Evolutionary conservation across 148 eudicot genomes (phyloP).

Genomic region (Vaccinium myrtillus): DNA sequence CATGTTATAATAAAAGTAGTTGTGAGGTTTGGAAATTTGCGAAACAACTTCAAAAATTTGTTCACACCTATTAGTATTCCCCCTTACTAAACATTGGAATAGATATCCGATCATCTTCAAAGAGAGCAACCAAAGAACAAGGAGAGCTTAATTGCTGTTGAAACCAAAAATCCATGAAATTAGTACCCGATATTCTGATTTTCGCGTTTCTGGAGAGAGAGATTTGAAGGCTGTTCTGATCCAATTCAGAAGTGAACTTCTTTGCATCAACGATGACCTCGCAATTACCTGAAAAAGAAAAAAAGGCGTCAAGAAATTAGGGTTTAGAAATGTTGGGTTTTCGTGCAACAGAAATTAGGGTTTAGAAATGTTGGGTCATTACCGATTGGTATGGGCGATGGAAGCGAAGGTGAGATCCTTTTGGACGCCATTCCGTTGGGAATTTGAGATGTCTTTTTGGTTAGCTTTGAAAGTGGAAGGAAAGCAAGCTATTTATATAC

Average conservation of each 20-base stretch:
- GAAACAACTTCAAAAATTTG: background rate
- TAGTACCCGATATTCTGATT: constrained; percentile 57
- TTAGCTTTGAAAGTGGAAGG: constrained; percentile 8
- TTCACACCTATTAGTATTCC: background rate
- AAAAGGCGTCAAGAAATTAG: background rate
- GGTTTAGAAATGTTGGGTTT: background rate
- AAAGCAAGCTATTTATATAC: background rate
- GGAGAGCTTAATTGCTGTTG: background rate
- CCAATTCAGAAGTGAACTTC: constrained; percentile 39
- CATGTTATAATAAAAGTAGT: too few species aligned
- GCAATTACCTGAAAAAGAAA: constrained; percentile 54
- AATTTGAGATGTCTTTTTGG: background rate
- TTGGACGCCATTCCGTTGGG: constrained; percentile 25
- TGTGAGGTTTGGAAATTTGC: too few species aligned
- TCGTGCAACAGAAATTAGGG: background rate
- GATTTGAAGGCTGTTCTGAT: constrained; percentile 38
- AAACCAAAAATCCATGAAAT: background rate
- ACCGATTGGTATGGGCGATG: constrained; percentile 24
- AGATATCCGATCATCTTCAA: background rate
- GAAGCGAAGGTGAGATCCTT: constrained; percentile 15
- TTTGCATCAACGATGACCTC: constrained; percentile 54
- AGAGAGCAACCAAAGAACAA: background rate
- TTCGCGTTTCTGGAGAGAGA: constrained; percentile 44
- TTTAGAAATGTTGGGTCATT: background rate
- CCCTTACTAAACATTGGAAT: background rate